phyloP scores from a whole-genome alignment of 1,284 basidiomycete genomes.

The Naganishia liquefaciens region DNA sequence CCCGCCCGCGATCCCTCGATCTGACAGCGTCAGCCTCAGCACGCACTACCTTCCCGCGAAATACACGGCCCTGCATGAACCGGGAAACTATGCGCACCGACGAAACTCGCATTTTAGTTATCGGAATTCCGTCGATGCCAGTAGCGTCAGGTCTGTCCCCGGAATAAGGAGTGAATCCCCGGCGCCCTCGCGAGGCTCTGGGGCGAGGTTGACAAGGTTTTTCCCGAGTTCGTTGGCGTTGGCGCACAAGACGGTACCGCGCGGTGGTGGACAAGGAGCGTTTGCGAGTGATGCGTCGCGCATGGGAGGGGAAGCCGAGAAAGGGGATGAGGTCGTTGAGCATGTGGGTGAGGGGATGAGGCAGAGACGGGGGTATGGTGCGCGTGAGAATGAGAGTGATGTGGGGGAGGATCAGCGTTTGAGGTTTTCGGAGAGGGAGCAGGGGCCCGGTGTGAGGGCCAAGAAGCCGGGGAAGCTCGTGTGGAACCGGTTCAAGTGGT shows the following conservation, averaged over 20 bases:
- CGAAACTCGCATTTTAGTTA: slow-evolving; percentile 35
- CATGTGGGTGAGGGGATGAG: slow-evolving; percentile 47
- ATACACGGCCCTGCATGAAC: slow-evolving; percentile 59
- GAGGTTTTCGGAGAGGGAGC: neutral
- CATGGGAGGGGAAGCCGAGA: slow-evolving; percentile 63
- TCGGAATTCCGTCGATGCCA: slow-evolving; percentile 29
- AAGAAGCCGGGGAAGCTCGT: slow-evolving; percentile 57
- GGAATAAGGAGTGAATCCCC: neutral
- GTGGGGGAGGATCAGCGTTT: neutral
- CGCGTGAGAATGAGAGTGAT: neutral
- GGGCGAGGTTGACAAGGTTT: neutral
- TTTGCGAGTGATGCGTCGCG: slow-evolving; percentile 56
- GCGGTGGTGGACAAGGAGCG: slow-evolving; percentile 65
- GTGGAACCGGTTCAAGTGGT: slow-evolving; percentile 73
- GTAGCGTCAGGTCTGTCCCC: too few relatives aligned
- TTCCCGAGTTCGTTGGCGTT: neutral
- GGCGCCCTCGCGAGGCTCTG: neutral
- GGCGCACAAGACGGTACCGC: slow-evolving; percentile 43
- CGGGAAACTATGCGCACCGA: slow-evolving; percentile 54
- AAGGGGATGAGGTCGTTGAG: slow-evolving; percentile 62
- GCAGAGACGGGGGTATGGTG: neutral
- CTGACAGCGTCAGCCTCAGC: slow-evolving; percentile 3
- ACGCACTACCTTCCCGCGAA: slow-evolving; percentile 66
- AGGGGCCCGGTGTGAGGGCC: slow-evolving; percentile 29
- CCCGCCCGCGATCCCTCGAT: neutral